Base-by-base conservation (phyloP, 148 eudicot species). In the Nepenthes mirabilis region DNA sequence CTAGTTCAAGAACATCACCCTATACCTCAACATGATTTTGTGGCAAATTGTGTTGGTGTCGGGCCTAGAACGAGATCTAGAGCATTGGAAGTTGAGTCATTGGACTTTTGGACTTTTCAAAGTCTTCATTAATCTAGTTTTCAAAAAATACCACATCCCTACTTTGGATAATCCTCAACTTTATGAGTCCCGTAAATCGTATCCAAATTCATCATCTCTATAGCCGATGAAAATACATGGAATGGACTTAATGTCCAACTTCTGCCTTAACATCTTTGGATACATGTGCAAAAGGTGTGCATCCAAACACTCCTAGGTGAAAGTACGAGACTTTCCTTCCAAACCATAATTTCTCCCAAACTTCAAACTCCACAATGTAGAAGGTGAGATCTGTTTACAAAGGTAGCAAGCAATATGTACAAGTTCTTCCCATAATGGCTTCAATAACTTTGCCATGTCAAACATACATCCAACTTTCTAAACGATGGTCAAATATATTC, bases 261-360 rank as follows among this genome's bases (percentile, higher is more conserved):
- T 70, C 34, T 56, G 32, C 48, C 61, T 53, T 33, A 59, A 55
- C 43, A 43, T 65, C 60, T 36, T 35, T 65, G 0, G 65, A 69
- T 2, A 71, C 61, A n/a, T 71, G 70, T 6, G 7, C 33, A 55
- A 47, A 43, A 1, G 66, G 53, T 40, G 11, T 37, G 33, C 63
- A 71, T 9, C 75, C 63, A 65, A 71, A 71, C 35, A 66, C 66
- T 14, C 14, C 48, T 48, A 61, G 23, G 13, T 66, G 57, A 55
- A 40, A 12, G 10, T 66, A 61, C 3, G 37, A 56, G 8, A 61
- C 58, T 9, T 61, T 43, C 37, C 34, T 71, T 1, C 63, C 62
- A 0, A 45, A 13, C 65, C 62, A 71, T 0, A 65, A 45, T 36
- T 47, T 49, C 9, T 62, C 32, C 1, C 58, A 62, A 56, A 66